phyloP scores from a whole-genome alignment of 2,329 filamentous ascomycete species.

The Pestalotiopsis sp. region DNA sequence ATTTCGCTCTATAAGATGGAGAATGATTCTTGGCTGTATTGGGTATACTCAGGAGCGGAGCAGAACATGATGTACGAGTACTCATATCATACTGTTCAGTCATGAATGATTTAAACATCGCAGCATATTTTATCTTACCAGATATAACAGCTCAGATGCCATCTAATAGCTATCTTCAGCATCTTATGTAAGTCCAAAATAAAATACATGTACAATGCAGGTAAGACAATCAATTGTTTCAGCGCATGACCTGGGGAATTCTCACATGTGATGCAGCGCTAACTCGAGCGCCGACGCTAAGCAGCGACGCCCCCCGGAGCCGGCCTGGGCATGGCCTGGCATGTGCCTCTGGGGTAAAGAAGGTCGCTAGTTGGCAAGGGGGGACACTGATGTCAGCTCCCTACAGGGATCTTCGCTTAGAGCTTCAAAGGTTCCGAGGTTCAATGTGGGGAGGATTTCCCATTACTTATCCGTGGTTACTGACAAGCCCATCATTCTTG shows the following conservation, averaged over 20 bases:
- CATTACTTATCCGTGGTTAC: not conserved
- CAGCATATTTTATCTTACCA: too few relatives aligned
- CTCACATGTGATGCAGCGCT: conserved; percentile 10
- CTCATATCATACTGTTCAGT: too few relatives aligned
- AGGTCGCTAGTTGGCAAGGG: not conserved
- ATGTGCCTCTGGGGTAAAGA: conserved; percentile 8
- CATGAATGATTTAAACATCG: too few relatives aligned
- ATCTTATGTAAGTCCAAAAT: not conserved
- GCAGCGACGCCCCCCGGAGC: not conserved
- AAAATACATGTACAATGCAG: not conserved
- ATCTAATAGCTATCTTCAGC: too few relatives aligned
- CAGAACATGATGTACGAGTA: too few relatives aligned
- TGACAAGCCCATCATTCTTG: not conserved
- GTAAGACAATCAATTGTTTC: not conserved
- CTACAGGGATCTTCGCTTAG: conserved; percentile 7
- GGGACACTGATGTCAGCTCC: conserved; percentile 8
- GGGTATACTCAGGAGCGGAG: too few relatives aligned
- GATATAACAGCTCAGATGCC: too few relatives aligned
- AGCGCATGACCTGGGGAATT: not conserved
- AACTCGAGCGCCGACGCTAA: not conserved
- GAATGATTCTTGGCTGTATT: too few relatives aligned
- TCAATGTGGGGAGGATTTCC: conserved; percentile 6
- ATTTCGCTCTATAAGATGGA: too few relatives aligned
- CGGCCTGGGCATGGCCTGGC: not conserved
- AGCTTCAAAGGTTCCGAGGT: conserved; percentile 13